A percentile compares a stretch with the other conserved stretches of the same genome.
phyloP scores from a whole-genome alignment of 2,329 filamentous ascomycete species.

The Clarireedia paspali region DNA sequence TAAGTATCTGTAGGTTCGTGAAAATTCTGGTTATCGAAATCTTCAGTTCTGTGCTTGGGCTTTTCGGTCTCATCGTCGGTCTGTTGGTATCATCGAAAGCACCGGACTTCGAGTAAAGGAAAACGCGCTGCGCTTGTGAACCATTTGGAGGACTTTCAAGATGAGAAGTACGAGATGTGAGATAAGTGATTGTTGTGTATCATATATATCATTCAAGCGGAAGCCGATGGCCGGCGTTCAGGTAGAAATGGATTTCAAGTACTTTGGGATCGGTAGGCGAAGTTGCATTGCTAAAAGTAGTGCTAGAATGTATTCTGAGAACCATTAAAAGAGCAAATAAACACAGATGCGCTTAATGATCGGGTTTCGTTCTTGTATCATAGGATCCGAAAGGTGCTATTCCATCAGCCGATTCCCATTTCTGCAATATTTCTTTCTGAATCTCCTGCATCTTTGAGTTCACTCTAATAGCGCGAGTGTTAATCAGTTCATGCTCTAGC shows the following conservation, averaged over 20 bases:
- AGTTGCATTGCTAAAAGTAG: conserved; percentile 14
- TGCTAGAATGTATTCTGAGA: conserved; percentile 24
- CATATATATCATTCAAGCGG: conserved; percentile 18
- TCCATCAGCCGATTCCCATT: not conserved
- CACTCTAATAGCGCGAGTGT: not conserved
- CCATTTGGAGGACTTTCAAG: not conserved
- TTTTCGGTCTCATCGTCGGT: conserved; percentile 94
- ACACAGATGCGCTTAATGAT: not conserved
- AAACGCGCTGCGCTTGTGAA: no score
- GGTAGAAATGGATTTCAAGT: conserved; percentile 17
- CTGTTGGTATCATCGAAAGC: conserved; percentile 83
- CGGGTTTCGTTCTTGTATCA: not conserved
- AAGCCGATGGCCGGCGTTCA: conserved; percentile 16
- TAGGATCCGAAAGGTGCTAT: not conserved
- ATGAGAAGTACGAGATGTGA: not conserved
- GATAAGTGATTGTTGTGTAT: conserved; percentile 11
- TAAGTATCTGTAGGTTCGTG: conserved; percentile 63
- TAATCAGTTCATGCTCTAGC: not conserved
- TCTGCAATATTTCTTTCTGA: not conserved
- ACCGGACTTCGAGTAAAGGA: conserved; percentile 48
- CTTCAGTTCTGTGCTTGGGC: conserved; percentile 92
- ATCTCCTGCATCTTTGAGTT: conserved; percentile 5
- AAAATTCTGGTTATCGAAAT: conserved; percentile 99
- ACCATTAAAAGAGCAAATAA: conserved; percentile 9
- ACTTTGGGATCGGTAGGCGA: conserved; percentile 10